Percentiles rank a stretch among this genome's conserved stretches.
Evolutionary conservation across 495 filamentous ascomycete genomes (phyloP).

Genomic region (Neurospora sp.): DNA sequence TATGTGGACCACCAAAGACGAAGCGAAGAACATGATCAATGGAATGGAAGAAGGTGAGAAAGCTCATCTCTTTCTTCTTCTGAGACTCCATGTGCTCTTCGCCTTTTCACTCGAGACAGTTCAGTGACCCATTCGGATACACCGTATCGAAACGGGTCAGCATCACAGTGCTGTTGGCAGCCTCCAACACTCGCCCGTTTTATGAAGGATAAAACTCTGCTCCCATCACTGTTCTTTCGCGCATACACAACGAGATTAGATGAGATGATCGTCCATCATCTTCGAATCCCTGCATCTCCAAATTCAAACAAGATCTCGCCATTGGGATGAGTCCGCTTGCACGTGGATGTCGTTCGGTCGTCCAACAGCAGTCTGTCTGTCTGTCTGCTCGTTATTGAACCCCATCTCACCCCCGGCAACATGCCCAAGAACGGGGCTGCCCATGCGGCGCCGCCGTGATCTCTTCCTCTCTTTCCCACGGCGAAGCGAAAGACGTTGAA

Average conservation of each 20-base stretch:
- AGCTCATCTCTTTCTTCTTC: neutral
- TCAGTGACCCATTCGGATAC: neutral
- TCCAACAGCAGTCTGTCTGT: neutral
- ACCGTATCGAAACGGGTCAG: neutral
- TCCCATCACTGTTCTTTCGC: neutral
- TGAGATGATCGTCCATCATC: neutral
- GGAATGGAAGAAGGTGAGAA: neutral
- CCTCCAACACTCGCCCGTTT: neutral
- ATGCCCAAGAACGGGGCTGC: neutral
- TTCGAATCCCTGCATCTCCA: neutral
- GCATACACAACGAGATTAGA: neutral
- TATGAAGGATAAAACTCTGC: neutral
- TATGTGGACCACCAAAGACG: neutral
- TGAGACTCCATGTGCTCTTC: neutral
- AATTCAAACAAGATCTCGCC: neutral
- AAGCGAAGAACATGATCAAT: neutral
- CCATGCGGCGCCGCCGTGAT: neutral
- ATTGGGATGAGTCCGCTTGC: neutral
- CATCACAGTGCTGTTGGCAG: neutral
- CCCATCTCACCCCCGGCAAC: neutral
- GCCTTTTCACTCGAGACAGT: neutral
- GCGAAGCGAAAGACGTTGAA: neutral
- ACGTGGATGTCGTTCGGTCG: neutral
- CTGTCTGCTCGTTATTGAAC: neutral
- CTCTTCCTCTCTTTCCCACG: neutral